Percentiles rank a stretch among this genome's conserved stretches.
Evolutionary conservation across 2,329 filamentous ascomycete species (phyloP).

Genomic region (Xylaria digitata): DNA sequence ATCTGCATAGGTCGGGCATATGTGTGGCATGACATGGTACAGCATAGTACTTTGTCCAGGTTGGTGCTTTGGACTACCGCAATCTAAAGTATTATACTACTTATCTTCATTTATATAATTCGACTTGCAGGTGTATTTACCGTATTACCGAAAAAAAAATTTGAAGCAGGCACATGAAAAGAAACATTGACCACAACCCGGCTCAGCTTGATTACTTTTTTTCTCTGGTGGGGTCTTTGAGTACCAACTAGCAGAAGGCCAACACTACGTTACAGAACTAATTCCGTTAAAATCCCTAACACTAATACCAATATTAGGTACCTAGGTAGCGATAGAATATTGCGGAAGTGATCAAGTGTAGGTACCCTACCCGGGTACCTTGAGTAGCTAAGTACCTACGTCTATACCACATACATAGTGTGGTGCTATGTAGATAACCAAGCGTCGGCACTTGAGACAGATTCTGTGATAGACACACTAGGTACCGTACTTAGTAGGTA

Average conservation of each 20-base stretch:
- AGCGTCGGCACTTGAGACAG: slow-evolving; percentile 32
- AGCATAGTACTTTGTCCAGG: slow-evolving; percentile 12
- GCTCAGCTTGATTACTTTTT: neutral
- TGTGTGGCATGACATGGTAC: slow-evolving; percentile 25
- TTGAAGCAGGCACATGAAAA: neutral
- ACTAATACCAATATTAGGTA: neutral
- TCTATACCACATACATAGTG: too few species aligned
- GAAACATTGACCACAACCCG: neutral
- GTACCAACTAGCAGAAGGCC: neutral
- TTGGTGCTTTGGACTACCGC: slow-evolving; percentile 5
- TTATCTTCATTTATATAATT: neutral
- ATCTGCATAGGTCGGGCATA: slow-evolving; percentile 32
- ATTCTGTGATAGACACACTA: slow-evolving; percentile 17
- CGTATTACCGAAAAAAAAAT: too few species aligned
- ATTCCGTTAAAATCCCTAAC: neutral
- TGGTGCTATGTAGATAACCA: slow-evolving; percentile 3
- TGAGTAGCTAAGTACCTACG: too few species aligned
- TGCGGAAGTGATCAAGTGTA: too few species aligned
- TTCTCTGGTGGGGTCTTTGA: neutral
- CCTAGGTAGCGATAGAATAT: too few species aligned
- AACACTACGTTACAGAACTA: neutral
- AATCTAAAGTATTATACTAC: neutral
- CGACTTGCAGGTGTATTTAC: slow-evolving; percentile 4
- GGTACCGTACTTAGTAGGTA: neutral
- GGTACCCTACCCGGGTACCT: too few species aligned